Base-by-base conservation (phyloP, 345 rosid genomes). In the Camelina hispida region DNA sequence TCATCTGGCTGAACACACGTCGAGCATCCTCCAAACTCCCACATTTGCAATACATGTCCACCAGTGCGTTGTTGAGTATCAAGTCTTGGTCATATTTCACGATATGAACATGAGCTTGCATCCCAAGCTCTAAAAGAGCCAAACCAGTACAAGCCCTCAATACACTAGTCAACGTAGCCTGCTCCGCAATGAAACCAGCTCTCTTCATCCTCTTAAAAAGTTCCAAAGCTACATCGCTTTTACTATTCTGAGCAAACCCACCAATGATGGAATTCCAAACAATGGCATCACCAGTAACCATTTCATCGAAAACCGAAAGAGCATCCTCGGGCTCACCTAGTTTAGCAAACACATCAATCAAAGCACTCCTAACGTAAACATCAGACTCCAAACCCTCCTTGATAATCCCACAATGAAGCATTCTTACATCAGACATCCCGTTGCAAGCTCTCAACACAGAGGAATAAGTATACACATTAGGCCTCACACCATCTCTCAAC, bases 231-330 rank as follows among this genome's bases (percentile, higher is more conserved):
- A 77, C 79, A 13, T 87, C 85, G 0, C 84, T 81, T 44, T 83
- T 82, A 57, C 73, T 81, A 37, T 85, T 88, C 78, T 88, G 96
- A n/a, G 93, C 90, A 84, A 84, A 86, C 2, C 82, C 91, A 43
- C 85, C 93, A 63, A 90, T 86, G 28, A 88, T 80, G 2, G 96
- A 90, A 56, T 87, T 90, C 96, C 91, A 90, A 71, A 90, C 93
- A 32, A 88, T 84, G 59, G 84, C 77, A 83, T 90, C 96, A 35
- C 74, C 28, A 0, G 93, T 88, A 67, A 46, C 80, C 87, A 87
- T 83, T 23, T 88, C 93, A 37, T 81, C 68, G 25, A 88, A 88
- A 70, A 87, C 83, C 11, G 60, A 51, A 61, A 83, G 73, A 4
- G 87, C 89, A 48, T 59, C 68, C 7, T 76, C 73, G 7, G 76